Evolutionary conservation across 2,329 filamentous ascomycete genomes (phyloP), one percentile per base, ranked within the genome.

Genomic region (Periconia sp.): DNA sequence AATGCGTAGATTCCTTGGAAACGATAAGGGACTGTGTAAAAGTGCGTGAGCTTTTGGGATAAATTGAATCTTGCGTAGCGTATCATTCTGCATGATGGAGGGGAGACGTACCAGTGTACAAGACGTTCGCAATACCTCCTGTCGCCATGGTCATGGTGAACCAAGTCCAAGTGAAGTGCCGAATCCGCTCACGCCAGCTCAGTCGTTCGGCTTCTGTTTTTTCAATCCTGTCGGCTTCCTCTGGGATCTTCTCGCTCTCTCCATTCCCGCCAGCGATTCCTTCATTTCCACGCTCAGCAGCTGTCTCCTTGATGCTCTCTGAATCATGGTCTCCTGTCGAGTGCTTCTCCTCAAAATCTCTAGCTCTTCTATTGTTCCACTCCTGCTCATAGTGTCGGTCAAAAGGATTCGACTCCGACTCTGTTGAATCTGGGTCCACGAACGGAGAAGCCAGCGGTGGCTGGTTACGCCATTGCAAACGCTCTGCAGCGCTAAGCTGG

Each of bases 141-240:
- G 82, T 85, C 1, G 82, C 82, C 82, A 85, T 87, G 1, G 83
- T 85, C 71, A 86, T 76, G 15, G 89, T 90, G 64, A 92, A 93
- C 81, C 86, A 93, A 0, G 89, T 91, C 90, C 90, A 93, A 1
- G 85, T 86, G 58, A 85, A 81, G 72, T 87, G 84, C 47, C 81
- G 74, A 43, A 86, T 79, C n/a, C 84, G 74, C 58, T 84, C 76
- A 57, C 76, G 79, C 75, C 81, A 84, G 33, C 56, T 55, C 41
- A 70, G 10, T 35, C 50, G 44, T 40, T 41, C 2, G 45, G 49
- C 41, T 45, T 41, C 40, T 20, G n/a, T 2, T 15, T n/a, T 31
- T 42, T 42, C 48, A 27, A 8, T 27, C 23, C 23, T 27, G 23
- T 27, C 23, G 23, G 8, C 23, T 27, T 27, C 23, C 23, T 27